Percentiles rank a stretch among this genome's conserved stretches.
Evolutionary conservation across 495 filamentous ascomycete genomes (phyloP).

Genomic region (Apiosordaria backusii): DNA sequence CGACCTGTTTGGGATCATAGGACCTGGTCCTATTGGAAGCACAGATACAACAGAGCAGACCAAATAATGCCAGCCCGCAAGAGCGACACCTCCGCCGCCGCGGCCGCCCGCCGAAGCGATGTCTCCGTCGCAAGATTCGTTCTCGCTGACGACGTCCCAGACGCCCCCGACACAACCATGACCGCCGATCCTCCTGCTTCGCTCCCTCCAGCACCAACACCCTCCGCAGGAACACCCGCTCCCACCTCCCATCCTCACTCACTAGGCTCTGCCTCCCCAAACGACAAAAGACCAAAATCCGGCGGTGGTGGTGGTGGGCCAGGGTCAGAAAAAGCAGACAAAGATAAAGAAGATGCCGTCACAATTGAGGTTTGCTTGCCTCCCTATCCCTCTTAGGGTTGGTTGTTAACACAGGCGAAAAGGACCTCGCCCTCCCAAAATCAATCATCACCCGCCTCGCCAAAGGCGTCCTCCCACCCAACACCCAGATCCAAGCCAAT

Average conservation of each 20-base stretch:
- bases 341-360: constrained; percentile 30
- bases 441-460: constrained; percentile 91
- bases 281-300: constrained; percentile 1
- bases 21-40: background rate
- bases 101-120: constrained; percentile 34
- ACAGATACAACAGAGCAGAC: background rate
- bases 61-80: background rate
- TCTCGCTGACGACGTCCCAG: constrained; percentile 34
- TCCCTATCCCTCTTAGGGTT: background rate
- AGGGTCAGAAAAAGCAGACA: constrained; percentile 7
- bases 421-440: constrained; percentile 82
- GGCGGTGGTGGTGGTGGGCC: background rate
- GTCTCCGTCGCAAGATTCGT: constrained; percentile 43
- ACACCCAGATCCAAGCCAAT: constrained; percentile 92
- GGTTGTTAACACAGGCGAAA: constrained; percentile 42
- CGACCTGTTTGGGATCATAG: background rate
- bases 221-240: constrained; percentile 12
- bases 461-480: constrained; percentile 93
- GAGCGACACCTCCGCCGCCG: constrained; percentile 15
- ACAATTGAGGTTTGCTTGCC: constrained; percentile 36
- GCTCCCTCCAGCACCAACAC: constrained; percentile 10
- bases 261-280: background rate
- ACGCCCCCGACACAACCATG: constrained; percentile 12
- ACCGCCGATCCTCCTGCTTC: constrained; percentile 21
- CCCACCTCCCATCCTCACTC: constrained; percentile 20